phyloP scores from a whole-genome alignment of 306 rosid species.

The Quillaja saponaria region DNA sequence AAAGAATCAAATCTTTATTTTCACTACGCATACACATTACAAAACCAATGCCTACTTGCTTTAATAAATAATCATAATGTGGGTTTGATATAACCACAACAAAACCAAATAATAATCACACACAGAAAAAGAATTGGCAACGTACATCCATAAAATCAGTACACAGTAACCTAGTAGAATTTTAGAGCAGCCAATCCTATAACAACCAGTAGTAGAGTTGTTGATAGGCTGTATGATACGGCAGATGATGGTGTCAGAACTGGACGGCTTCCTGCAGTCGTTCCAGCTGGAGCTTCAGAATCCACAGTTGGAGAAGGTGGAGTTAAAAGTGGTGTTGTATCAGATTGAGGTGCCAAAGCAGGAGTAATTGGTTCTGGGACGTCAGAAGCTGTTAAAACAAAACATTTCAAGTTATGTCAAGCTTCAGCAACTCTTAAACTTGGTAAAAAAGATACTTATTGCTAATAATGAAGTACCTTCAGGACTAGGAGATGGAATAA shows the following conservation, averaged over 20 bases:
- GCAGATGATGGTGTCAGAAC: conserved; percentile 64
- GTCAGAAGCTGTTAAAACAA: conserved; percentile 45
- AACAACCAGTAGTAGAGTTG: conserved; percentile 45
- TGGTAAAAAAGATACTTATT: background rate
- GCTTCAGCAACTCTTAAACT: conserved; percentile 7
- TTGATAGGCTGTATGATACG: conserved; percentile 30
- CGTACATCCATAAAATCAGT: background rate
- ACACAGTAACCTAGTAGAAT: conserved; percentile 33
- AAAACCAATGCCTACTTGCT: conserved; percentile 13
- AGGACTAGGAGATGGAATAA: conserved; percentile 56
- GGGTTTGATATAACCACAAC: conserved; percentile 21
- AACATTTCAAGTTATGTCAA: conserved; percentile 12
- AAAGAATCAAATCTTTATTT: conserved; percentile 20
- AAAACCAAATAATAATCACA: conserved; percentile 23
- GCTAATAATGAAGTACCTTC: conserved; percentile 44
- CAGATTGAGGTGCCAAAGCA: conserved; percentile 56
- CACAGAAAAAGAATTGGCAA: conserved; percentile 28
- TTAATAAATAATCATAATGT: conserved; percentile 19
- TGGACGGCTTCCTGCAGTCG: conserved; percentile 59
- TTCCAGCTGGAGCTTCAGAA: conserved; percentile 48
- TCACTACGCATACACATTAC: conserved; percentile 16
- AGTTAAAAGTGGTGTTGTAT: conserved; percentile 36
- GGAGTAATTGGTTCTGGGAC: conserved; percentile 53
- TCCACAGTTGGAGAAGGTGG: conserved; percentile 51
- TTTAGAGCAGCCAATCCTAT: conserved; percentile 42